phyloP scores from a whole-genome alignment of 495 filamentous ascomycete genomes.

The Bathelium albidoporum region DNA sequence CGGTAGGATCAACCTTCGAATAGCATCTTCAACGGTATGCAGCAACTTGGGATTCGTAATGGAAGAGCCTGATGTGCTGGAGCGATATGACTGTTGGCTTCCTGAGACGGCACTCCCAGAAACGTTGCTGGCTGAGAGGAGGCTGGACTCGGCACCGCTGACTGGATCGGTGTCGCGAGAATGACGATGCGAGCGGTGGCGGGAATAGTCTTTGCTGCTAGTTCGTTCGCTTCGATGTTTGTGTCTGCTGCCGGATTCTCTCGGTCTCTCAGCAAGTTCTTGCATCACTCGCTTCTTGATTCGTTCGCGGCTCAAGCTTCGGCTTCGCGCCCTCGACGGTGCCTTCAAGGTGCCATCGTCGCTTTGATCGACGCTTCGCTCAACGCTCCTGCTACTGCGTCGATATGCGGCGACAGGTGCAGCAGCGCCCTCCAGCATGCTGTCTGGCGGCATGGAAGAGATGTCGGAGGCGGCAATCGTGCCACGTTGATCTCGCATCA shows the following conservation, averaged over 20 bases:
- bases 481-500: neutral
- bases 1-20: constrained; percentile 80
- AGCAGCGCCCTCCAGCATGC: constrained; percentile 62
- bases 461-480: constrained; percentile 63
- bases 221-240: constrained; percentile 42
- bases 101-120: constrained; percentile 53
- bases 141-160: constrained; percentile 63
- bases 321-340: constrained; percentile 52
- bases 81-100: constrained; percentile 63
- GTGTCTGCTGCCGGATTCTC: constrained; percentile 42
- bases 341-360: constrained; percentile 50
- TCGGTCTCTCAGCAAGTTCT: constrained; percentile 40
- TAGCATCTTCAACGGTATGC: constrained; percentile 92
- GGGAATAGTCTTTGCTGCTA: constrained; percentile 52
- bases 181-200: constrained; percentile 47
- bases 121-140: constrained; percentile 37
- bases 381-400: constrained; percentile 49
- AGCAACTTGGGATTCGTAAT: constrained; percentile 82
- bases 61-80: constrained; percentile 69
- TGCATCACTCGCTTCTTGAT: constrained; percentile 62
- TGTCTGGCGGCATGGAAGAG: constrained; percentile 82
- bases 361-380: constrained; percentile 32
- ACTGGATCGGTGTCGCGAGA: constrained; percentile 54
- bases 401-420: constrained; percentile 31
- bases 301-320: constrained; percentile 65